Base-by-base conservation (phyloP, 306 rosid genomes). In the Cucurbita ficifolia region DNA sequence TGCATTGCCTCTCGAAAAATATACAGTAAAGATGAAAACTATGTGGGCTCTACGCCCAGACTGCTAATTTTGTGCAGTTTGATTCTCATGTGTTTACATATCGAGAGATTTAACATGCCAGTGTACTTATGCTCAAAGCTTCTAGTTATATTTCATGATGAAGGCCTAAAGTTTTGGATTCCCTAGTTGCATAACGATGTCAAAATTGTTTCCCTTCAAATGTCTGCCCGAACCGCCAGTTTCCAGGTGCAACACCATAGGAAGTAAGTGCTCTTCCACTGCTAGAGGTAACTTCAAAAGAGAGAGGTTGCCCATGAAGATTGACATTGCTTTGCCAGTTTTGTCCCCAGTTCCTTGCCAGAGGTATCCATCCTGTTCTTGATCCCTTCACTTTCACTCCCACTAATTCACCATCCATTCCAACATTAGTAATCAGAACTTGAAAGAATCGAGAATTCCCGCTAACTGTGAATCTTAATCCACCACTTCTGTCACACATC, bases 361-460 rank as follows among this genome's bases (percentile, higher is more conserved):
- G 81, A 0, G 96, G 92, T 62, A 91, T 89, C 99, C 99, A 95
- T 21, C 99, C 97, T 49, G 97, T 95, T 83, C 81, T 88, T 19
- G 97, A 86, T 51, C 99, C 97, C 79, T 95, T 95, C 89, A 91
- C 96, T 79, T 95, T 95, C 80, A 91, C 97, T 43, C 83, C 99
- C 53, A 85, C 74, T 49, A 91, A 90, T 73, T 88, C 97, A 77
- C 99, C 99, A n/a, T 87, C 96, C 76, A 76, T 21, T 49, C 97
- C 99, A 4, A 95, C 97, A 78, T 95, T 91, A 53, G 83, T 84
- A 7, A 95, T 88, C 78, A 95, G 64, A 14, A 91, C 97, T 83
- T 89, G 92, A 83, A 53, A 79, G 82, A 91, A 95, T 55, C 81
- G 90, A 56, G 86, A 76, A 76, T 84, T 89, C 73, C 99, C 99